These are phyloP conservation scores for Cytidiella melzeri DNA, from an alignment of 768 basidiomycete genomes.

Conservation along the genomic window DNA sequence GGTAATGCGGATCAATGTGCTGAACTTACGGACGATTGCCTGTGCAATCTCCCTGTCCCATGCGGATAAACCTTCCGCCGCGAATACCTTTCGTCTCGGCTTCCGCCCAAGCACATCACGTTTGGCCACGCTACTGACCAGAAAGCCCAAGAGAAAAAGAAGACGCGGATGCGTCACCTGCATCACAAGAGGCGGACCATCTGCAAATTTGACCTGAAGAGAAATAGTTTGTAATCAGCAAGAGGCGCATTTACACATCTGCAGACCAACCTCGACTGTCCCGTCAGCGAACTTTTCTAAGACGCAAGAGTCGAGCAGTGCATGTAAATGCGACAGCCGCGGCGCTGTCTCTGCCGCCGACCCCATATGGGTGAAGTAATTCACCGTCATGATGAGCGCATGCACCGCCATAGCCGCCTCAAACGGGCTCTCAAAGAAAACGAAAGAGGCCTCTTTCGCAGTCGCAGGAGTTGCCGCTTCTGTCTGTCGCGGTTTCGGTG, in stretches of 20 bases:
- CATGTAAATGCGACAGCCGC: conserved; percentile 54
- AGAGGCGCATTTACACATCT: neutral
- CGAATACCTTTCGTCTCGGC: conserved; percentile 68
- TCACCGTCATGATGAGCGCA: conserved; percentile 52
- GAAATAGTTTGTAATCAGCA: neutral
- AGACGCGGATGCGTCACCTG: conserved; percentile 65
- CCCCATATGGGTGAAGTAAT: conserved; percentile 59
- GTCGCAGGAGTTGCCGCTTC: neutral
- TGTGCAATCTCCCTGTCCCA: conserved; percentile 36
- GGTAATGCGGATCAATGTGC: neutral
- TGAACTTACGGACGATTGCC: conserved; percentile 6
- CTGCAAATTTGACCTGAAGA: conserved; percentile 25
- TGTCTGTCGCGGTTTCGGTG: conserved; percentile 17
- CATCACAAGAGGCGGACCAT: conserved; percentile 42
- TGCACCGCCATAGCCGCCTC: conserved; percentile 46
- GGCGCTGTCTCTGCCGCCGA: conserved; percentile 39
- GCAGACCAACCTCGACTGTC: conserved; percentile 29
- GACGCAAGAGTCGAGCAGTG: conserved; percentile 57
- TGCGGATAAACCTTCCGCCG: conserved; percentile 50
- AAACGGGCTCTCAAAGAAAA: conserved; percentile 27
- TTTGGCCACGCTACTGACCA: conserved; percentile 60
- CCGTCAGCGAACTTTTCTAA: conserved; percentile 35
- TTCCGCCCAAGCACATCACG: conserved; percentile 69
- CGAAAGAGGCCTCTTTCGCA: conserved; percentile 10
- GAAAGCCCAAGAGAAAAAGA: conserved; percentile 57